These are phyloP conservation scores for Mariannaea elegans DNA, from an alignment of 2,329 filamentous ascomycete genomes.

Conservation along the genomic window DNA sequence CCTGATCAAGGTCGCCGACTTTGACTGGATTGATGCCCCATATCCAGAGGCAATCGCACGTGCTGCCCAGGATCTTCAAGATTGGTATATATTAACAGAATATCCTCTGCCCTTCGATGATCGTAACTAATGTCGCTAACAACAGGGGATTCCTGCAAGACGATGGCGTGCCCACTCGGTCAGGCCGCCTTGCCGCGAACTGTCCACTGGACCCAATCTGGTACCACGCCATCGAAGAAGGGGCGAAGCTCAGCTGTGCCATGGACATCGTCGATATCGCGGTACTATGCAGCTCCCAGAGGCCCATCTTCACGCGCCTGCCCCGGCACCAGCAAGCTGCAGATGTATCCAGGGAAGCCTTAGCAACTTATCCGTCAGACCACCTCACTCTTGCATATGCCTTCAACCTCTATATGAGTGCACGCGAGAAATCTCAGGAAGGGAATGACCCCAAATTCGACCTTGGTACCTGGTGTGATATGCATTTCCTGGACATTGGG, in stretches of 20 bases:
- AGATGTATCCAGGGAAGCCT: slow-evolving; percentile 6
- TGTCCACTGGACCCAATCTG: slow-evolving; percentile 19
- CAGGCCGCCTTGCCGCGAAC: slow-evolving; percentile 2
- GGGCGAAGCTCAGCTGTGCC: slow-evolving; percentile 9
- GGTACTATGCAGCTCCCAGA: slow-evolving; percentile 9
- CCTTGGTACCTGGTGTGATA: neutral
- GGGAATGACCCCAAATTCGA: neutral
- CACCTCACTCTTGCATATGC: slow-evolving; percentile 18
- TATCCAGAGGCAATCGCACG: slow-evolving; percentile 23
- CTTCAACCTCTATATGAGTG: slow-evolving; percentile 5
- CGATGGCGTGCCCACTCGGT: neutral
- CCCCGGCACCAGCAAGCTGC: neutral
- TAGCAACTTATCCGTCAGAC: slow-evolving; percentile 12
- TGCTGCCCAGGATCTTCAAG: slow-evolving; percentile 23
- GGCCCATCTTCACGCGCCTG: slow-evolving; percentile 15
- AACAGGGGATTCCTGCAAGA: slow-evolving; percentile 16
- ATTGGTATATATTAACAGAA: slow-evolving; percentile 6
- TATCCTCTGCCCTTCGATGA: neutral
- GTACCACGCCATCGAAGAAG: slow-evolving; percentile 17
- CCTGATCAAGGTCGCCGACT: neutral
- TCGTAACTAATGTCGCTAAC: neutral
- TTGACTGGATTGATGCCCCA: slow-evolving; percentile 22
- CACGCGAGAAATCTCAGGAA: neutral
- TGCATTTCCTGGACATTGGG: neutral
- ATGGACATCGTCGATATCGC: slow-evolving; percentile 21